Evolutionary conservation across 257 asterid genomes (phyloP), one percentile per base, ranked within the genome.

Genomic region (Agastache rugosa): DNA sequence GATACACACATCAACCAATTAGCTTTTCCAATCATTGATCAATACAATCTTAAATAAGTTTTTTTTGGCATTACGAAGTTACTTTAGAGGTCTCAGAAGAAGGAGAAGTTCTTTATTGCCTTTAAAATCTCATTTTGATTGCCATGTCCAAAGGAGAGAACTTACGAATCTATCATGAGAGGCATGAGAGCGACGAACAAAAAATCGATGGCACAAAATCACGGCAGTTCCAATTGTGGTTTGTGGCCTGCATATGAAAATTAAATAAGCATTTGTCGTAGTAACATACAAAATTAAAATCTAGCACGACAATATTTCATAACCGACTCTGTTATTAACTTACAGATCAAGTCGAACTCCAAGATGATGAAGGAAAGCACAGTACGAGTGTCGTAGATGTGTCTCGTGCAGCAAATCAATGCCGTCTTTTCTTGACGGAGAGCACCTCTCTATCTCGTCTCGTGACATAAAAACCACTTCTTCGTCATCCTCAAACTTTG

Each of bases 191-290:
- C 91, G 94, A 68, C 90, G 87, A 73, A 87, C 81, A 77, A 94
- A 94, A 87, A 94, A 92, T 29, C 97, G 99, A 78, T 94, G 99
- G 82, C 98, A 94, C 59, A 94, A 82, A 82, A 94, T 90, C 97
- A 92, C 90, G 68, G 97, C 97, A 84, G 98, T 92, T 56, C 93
- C 98, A 9, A 90, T 85, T 16, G 99, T 94, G 63, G 96, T 90
- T 67, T 92, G 99, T 17, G 99, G 99, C 78, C 99, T 94, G 93
- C 79, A 86, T 79, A 65, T 64, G 45, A 59, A 39, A 66, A 8
- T 1, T 11, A 15, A 23, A 80, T 25, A 31, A 42, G 53, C 0
- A 34, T 6, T 12, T 1, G 20, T 11, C 58, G 69, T 51, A 60
- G 66, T 50, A 75, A 74, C 15, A 66, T 12, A 29, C 8, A 5